Evolutionary conservation across 768 basidiomycete genomes (phyloP).

Genomic region (Auricularia sp.): DNA sequence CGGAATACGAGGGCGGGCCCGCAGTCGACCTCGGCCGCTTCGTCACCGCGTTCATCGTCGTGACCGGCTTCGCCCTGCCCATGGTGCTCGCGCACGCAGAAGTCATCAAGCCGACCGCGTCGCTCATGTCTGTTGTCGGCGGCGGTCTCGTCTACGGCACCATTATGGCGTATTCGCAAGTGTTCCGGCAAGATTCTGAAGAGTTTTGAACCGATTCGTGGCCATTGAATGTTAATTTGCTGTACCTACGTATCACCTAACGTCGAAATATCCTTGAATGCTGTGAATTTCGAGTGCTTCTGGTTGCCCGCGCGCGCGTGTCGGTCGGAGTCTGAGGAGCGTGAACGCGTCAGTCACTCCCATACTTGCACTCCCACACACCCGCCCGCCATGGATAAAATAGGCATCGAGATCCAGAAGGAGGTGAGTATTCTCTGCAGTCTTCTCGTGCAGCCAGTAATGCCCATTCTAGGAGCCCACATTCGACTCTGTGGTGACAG

Average conservation of each 20-base stretch:
- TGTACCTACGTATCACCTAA: too few relatives aligned
- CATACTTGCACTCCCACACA: not conserved
- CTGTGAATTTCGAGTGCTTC: too few relatives aligned
- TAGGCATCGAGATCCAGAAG: slow-evolving; percentile 75
- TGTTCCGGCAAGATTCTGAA: slow-evolving; percentile 71
- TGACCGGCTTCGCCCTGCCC: slow-evolving; percentile 89
- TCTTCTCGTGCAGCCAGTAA: not conserved
- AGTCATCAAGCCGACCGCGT: slow-evolving; percentile 74
- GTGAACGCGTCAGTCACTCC: not conserved
- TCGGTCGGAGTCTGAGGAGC: not conserved
- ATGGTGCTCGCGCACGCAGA: slow-evolving; percentile 86
- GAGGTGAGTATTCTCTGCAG: slow-evolving; percentile 42
- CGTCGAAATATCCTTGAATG: too few relatives aligned
- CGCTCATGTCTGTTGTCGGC: slow-evolving; percentile 89
- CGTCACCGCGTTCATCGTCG: slow-evolving; percentile 80
- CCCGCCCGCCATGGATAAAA: slow-evolving; percentile 62
- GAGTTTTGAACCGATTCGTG: slow-evolving; percentile 49
- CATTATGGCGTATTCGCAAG: slow-evolving; percentile 77
- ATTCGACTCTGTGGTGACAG: slow-evolving; percentile 76
- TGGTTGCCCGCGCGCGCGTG: too few relatives aligned
- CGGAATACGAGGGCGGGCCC: slow-evolving; percentile 59
- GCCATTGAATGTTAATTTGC: too few relatives aligned
- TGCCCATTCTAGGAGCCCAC: slow-evolving; percentile 61
- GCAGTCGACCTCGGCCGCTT: slow-evolving; percentile 89
- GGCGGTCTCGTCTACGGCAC: slow-evolving; percentile 91